Evolutionary conservation across 495 filamentous ascomycete species (phyloP), one percentile per base, ranked within the genome.

Genomic region (Penicillium paradoxum): DNA sequence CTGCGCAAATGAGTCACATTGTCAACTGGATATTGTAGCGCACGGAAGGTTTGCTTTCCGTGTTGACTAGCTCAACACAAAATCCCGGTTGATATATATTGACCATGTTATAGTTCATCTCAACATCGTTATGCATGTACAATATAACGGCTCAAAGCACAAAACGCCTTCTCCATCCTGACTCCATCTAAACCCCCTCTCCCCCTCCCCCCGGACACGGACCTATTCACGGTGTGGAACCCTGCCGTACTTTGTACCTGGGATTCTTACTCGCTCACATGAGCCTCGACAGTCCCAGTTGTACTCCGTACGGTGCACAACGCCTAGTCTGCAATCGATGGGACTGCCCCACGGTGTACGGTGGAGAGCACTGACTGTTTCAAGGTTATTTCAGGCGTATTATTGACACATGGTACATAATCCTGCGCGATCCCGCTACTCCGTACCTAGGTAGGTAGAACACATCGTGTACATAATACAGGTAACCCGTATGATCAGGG

Each of bases 171-270:
- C 29, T 32, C 29, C 29, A 32, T 32, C 2, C 9, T 8, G 29
- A 36, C 33, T 36, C 33, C 33, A 36, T 36, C 29, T 2, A 27
- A 32, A 38, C 32, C 45, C n/a, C 44, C 45, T 48, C 24, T 27
- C 24, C 24, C 45, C 45, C 45, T 7, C 7, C 24, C 24, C 45
- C 45, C 45, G 42, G 42, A 45, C 42, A 48, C 45, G 45, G 45
- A 15, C 45, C 45, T 48, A 38, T 29, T 21, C 19, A 32, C 30
- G n/a, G n/a, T 32, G 30, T 32, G 30, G 30, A 32, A 32, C 30
- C 30, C 30, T 2, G 24, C 24, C 24, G 24, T 27, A 27, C 24
- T 32, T 13, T 32, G 6, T 10, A 32, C 30, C 7, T 15, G 15
- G 33, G 1, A 1, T 36, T 6, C 33, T 36, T 13, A 36, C 33